Conservation (phyloP, 2,329 filamentous ascomycete genomes). For the Dothistroma pini region DNA sequence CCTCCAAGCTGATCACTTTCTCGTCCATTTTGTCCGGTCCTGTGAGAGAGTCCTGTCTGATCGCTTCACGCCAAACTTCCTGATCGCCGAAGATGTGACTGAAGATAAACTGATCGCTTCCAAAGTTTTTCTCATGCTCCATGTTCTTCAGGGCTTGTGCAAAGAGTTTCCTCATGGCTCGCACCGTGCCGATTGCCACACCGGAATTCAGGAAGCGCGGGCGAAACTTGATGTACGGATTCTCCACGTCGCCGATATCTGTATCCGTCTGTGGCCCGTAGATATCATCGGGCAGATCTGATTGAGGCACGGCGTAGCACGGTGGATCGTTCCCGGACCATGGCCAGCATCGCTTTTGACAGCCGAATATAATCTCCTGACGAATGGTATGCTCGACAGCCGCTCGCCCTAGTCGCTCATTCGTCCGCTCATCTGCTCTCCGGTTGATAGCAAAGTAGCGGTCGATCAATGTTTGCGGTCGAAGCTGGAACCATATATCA, state of each 20-base stretch:
- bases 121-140: conserved; percentile 23
- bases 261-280: conserved; percentile 48
- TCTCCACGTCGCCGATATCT: conserved; percentile 41
- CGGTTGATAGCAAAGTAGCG: conserved; percentile 40
- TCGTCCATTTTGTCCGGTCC: not conserved
- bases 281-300: conserved; percentile 47
- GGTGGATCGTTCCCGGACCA: conserved; percentile 43
- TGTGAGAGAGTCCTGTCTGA: conserved; percentile 38
- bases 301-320: conserved; percentile 53
- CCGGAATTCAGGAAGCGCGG: conserved; percentile 41
- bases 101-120: conserved; percentile 38
- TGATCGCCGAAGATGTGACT: conserved; percentile 33
- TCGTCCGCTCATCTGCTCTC: conserved; percentile 40
- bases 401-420: conserved; percentile 3
- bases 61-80: conserved; percentile 29
- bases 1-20: conserved; percentile 11
- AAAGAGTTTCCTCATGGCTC: conserved; percentile 30
- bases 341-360: conserved; percentile 52
- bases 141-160: conserved; percentile 33
- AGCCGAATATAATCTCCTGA: conserved; percentile 55
- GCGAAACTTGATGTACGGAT: conserved; percentile 38
- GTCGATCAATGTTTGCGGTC: conserved; percentile 57
- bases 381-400: conserved; percentile 39
- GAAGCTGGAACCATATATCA: conserved; percentile 63
- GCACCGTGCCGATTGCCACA: conserved; percentile 24